Evolutionary conservation across 768 basidiomycete species (phyloP), one percentile per base, ranked within the genome.

Genomic region (Termitomyces sp.): DNA sequence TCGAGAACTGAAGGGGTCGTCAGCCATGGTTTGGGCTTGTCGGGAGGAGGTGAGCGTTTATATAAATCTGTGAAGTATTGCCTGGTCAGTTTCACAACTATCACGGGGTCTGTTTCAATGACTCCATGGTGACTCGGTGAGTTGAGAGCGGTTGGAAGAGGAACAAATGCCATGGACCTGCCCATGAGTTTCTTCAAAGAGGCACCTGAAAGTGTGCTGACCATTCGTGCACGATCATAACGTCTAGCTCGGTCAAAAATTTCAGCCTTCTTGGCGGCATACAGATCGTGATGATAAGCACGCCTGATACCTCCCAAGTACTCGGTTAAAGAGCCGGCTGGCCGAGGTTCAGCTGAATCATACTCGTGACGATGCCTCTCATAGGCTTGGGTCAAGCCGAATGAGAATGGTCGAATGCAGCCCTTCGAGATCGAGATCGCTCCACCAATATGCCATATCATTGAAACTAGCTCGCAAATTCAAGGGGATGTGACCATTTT

Each of bases 11-110:
- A 64, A 6, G 61, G 67, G 0, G 71, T 68, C 0, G 55, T 58
- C 38, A 73, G 36, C 72, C 72, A 74, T 2, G 70, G 72, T 45
- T 73, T 73, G 0, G 57, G 51, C 22, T 62, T 59, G 16, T 40
- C 24, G 0, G 67, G 67, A 3, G 59, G 60, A 3, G 55, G 48
- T 1, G 40, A n/a, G 9, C 55, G 57, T 2, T 54, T 22, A 53
- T 70, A 72, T 0, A 72, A 63, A 4, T 45, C 40, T 6, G 63
- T 53, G 44, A 67, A 69, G 42, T 73, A 71, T 11, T 64, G 38
- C 18, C 61, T 57, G 0, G 66, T 62, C 6, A 58, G 39, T 39
- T 62, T 18, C 22, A 62, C 64, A 2, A 69, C 65, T 7, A 12
- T 51, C 16, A 53, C 49, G 4, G 64, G 67, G 32, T 65, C 63